Base-by-base conservation (phyloP, 495 filamentous ascomycete species). In the Neurospora sp. region DNA sequence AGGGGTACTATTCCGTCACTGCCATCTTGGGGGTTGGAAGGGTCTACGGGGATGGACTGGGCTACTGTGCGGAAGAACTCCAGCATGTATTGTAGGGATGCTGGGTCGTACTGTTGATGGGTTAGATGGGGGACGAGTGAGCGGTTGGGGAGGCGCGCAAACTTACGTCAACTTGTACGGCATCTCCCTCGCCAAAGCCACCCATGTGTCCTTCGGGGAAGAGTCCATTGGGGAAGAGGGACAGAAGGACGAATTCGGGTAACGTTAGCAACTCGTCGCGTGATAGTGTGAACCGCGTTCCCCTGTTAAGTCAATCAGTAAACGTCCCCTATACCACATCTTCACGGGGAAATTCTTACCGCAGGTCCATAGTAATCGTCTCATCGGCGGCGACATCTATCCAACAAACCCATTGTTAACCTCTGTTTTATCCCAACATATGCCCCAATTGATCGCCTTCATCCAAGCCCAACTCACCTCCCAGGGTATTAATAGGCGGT, bases 11-110 rank as follows among this genome's bases (percentile, higher is more conserved):
- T 85, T 23, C 88, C 87, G 41, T 92, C 91, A 31, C 85, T 79
- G 38, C 91, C 90, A 3, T 87, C 86, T 11, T 86, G 88, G 48
- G 88, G 85, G 46, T 84, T 88, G 10, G 88, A 87, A 12, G 92
- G 91, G 12, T 87, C 84, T 37, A 88, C 88, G 12, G 94, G 94
- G 71, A 99, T 98, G 39, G 92, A 95, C 79, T 97, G 93, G 39
- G 96, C 95, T 71, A 99, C 94, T 70, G 89, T 90, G 54, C 96
- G 93, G 86, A 99, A 99, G 84, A 99, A 99, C 76, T 98, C 96
- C 69, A 99, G 89, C 96, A 99, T 99, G 85, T 98, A 99, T 82
- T 98, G 93, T 37, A 99, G 88, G 42, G 94, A 97, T 37, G 90
- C 89, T 39, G 96, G 95, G 81, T 99, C 96, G 83, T 98, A 99